Conservation (phyloP, 2,329 filamentous ascomycete species). For the Cladosporium sp. region DNA sequence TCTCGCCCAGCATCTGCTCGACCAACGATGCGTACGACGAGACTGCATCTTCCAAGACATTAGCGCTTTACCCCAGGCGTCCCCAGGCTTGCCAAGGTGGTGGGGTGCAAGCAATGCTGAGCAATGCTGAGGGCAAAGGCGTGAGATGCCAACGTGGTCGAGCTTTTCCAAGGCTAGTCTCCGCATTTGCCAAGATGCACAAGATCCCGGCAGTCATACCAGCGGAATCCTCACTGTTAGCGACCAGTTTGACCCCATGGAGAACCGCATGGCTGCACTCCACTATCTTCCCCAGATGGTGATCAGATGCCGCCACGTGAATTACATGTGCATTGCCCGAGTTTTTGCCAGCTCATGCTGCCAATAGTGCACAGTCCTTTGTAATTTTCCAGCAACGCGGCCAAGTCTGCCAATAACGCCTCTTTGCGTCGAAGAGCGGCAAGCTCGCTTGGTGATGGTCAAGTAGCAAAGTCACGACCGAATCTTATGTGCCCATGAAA, state of each 20-base stretch:
- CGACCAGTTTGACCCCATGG: slow-evolving; percentile 3
- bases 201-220: neutral
- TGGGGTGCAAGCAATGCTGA: slow-evolving; percentile 6
- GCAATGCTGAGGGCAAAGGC: slow-evolving; percentile 1
- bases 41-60: slow-evolving; percentile 8
- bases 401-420: slow-evolving; percentile 11
- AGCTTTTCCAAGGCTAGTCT: slow-evolving; percentile 11
- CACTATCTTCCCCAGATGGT: slow-evolving; percentile 3
- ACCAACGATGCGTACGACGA: no score
- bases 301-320: slow-evolving; percentile 11
- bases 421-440: slow-evolving; percentile 7
- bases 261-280: slow-evolving; percentile 2
- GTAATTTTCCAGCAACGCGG: neutral
- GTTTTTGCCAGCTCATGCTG: neutral
- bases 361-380: slow-evolving; percentile 3
- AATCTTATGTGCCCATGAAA: slow-evolving; percentile 1
- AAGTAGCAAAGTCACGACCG: slow-evolving; percentile 9
- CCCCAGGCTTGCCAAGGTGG: slow-evolving; percentile 13
- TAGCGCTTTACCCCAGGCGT: slow-evolving; percentile 5
- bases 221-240: neutral
- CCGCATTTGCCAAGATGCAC: slow-evolving; percentile 7
- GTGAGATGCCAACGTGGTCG: slow-evolving; percentile 9
- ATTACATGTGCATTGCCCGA: neutral
- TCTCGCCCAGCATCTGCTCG: slow-evolving; percentile 6
- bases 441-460: slow-evolving; percentile 9